A percentile compares a stretch with the other conserved stretches of the same genome.
Conservation (phyloP, 169 alveolate species). For the Plasmodium yoelii region DNA sequence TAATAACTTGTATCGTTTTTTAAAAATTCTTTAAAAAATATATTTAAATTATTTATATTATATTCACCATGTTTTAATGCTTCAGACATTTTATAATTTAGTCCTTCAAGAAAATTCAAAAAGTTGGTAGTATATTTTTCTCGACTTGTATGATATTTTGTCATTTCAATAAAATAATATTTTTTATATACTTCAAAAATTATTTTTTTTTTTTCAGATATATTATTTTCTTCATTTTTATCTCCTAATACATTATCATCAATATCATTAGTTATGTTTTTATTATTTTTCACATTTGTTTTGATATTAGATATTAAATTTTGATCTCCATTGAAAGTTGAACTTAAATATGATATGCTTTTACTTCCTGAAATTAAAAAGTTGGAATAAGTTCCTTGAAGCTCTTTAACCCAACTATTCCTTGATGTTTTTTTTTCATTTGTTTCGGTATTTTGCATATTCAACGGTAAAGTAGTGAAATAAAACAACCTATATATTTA, state of each 20-base stretch:
- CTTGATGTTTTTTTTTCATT: constrained; percentile 2
- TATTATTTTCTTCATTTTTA: neutral
- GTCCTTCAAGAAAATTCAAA: constrained; percentile 59
- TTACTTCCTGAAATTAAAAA: constrained; percentile 1
- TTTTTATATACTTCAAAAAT: constrained; percentile 70
- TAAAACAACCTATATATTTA: neutral
- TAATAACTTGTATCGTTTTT: constrained; percentile 57
- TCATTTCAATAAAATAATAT: constrained; percentile 76
- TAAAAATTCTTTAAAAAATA: constrained; percentile 54
- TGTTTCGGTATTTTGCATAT: constrained; percentile 12
- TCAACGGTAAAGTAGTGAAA: neutral
- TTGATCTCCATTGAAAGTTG: neutral
- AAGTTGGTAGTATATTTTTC: constrained; percentile 67
- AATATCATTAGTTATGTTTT: neutral
- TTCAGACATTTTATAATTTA: constrained; percentile 45
- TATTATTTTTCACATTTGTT: neutral
- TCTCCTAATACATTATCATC: neutral
- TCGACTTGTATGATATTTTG: constrained; percentile 69
- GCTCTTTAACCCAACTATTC: constrained; percentile 16
- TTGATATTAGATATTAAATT: neutral
- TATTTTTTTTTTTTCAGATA: constrained; percentile 46
- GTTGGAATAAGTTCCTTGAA: constrained; percentile 15
- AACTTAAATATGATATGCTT: neutral
- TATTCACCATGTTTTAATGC: constrained; percentile 50
- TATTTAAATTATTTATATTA: constrained; percentile 46